A percentile compares a stretch with the other conserved stretches of the same genome.
Conservation (phyloP, 1,284 basidiomycete species). For the Puccinia novopanici region DNA sequence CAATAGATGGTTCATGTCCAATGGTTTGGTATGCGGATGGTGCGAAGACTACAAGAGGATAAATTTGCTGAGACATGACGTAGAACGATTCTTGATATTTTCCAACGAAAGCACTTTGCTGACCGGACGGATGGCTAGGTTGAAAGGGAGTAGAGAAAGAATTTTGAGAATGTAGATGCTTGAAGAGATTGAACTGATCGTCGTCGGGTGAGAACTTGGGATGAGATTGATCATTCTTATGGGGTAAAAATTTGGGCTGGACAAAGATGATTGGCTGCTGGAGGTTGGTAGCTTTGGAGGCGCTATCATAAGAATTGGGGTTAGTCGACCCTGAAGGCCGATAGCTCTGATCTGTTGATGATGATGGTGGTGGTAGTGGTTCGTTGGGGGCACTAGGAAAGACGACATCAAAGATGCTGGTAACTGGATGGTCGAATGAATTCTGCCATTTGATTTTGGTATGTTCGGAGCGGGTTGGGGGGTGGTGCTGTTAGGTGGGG, state of each 20-base stretch:
- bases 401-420: conserved; percentile 50
- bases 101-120: conserved; percentile 67
- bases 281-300: conserved; percentile 57
- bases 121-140: conserved; percentile 10
- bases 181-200: conserved; percentile 41
- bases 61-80: conserved; percentile 73
- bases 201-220: conserved; percentile 41
- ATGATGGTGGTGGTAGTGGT: no score
- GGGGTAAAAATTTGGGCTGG: conserved; percentile 72
- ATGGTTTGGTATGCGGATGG: conserved; percentile 50
- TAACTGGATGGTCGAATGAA: conserved; percentile 67
- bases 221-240: conserved; percentile 61
- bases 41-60: conserved; percentile 72
- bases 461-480: conserved; percentile 7
- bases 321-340: conserved; percentile 66
- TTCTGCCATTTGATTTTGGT: conserved; percentile 63
- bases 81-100: conserved; percentile 71
- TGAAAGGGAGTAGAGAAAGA: conserved; percentile 19
- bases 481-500: conserved; percentile 55
- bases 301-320: conserved; percentile 65
- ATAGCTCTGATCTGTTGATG: conserved; percentile 36
- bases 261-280: conserved; percentile 71
- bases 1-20: conserved; percentile 18
- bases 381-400: conserved; percentile 32
- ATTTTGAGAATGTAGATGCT: conserved; percentile 41